Conservation (phyloP, 441 rosid species). For the Brassica hybrid region DNA sequence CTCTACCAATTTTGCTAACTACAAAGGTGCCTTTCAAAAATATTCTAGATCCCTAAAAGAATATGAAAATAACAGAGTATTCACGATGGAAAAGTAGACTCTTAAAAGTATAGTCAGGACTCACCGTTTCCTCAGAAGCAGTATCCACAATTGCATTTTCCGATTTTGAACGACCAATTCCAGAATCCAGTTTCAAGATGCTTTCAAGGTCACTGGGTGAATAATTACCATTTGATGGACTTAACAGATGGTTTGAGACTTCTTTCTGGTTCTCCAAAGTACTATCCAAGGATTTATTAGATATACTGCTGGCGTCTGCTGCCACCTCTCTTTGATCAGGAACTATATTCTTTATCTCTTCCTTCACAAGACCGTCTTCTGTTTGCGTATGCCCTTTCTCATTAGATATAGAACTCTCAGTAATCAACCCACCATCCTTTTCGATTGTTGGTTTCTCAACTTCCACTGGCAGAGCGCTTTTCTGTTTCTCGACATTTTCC, state of each 20-base stretch:
- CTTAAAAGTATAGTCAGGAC: conserved; percentile 44
- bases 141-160: conserved; percentile 55
- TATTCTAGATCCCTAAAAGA: conserved; percentile 20
- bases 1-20: conserved; percentile 7
- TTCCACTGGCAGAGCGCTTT: conserved; percentile 61
- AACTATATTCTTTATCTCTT: conserved; percentile 59
- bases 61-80: conserved; percentile 23
- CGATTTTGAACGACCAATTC: conserved; percentile 47
- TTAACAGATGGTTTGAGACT: conserved; percentile 45
- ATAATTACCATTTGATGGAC: conserved; percentile 43
- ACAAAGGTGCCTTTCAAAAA: conserved; percentile 16
- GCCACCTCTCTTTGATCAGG: conserved; percentile 48
- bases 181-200: conserved; percentile 50
- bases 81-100: conserved; percentile 30
- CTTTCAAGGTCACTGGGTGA: conserved; percentile 45
- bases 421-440: conserved; percentile 39
- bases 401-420: conserved; percentile 44
- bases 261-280: conserved; percentile 46
- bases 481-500: conserved; percentile 67
- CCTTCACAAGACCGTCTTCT: conserved; percentile 73
- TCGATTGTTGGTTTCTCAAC: conserved; percentile 56
- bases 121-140: conserved; percentile 61
- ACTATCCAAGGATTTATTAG: conserved; percentile 29
- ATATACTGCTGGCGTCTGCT: conserved; percentile 42
- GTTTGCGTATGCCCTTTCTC: conserved; percentile 53